Base-by-base conservation (phyloP, 192 early-diverging fungal species). In the Cetraspora pellucida region DNA sequence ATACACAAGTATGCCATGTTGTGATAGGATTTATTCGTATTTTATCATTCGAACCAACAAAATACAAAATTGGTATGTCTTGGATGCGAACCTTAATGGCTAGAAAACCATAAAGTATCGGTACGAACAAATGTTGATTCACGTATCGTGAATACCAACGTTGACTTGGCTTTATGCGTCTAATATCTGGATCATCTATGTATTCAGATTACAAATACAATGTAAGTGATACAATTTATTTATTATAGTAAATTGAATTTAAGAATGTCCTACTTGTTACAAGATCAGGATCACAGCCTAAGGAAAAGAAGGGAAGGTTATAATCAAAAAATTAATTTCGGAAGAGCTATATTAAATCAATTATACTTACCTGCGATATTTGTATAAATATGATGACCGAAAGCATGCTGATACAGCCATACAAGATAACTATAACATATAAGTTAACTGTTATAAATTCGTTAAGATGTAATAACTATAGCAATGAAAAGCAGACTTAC, bases 351-450 rank as follows among this genome's bases (percentile, higher is more conserved):
- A 23, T 21, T 23, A 59, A 59, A 25, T 25, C 4, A 27, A 59
- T 59, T 59, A 59, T 52, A 19, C 23, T 21, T 72, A 72, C 63
- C 82, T 47, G 83, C 81, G 65, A 89, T 83, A 73, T 89, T 89
- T 64, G 87, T 89, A 64, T 87, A 89, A 23, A 86, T 83, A 68
- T 89, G 87, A 67, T 89, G 87, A 8, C 87, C 87, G 13, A 89
- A 72, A 76, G 81, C 80, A 72, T 89, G 87, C 74, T 89, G 87
- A 74, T 89, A 89, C 75, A 81, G 77, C 87, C 87, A 89, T 13
- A 85, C 80, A 10, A 89, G 77, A 70, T 85, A 10, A 69, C 58
- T 59, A 25, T 59, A 25, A 21, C 16, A 9, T 59, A 59, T 25
- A 59, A 59, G 10, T 25, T 9, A 23, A 25, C 16, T 59, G 25